Conservation (phyloP, 441 rosid genomes). For the Rhodomyrtus psidioides region DNA sequence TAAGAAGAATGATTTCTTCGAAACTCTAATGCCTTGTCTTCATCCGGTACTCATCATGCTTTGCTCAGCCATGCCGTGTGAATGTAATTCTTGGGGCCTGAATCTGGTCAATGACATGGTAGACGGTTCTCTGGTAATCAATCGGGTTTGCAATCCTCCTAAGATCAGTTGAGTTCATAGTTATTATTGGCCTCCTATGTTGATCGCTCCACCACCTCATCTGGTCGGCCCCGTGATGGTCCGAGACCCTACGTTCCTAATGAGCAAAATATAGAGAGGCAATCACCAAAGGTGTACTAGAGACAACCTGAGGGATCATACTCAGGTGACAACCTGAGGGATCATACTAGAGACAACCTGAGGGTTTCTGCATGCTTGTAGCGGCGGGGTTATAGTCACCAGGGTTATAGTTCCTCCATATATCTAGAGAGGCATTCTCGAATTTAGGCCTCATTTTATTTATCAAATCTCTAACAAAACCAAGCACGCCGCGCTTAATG, state of each 20-base stretch:
- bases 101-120: background rate
- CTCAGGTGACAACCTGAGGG: too few species aligned
- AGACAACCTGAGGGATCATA: too few species aligned
- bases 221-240: background rate
- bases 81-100: background rate
- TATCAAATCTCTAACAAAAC: background rate
- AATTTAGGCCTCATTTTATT: background rate
- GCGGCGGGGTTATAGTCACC: too few species aligned
- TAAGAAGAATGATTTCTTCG: background rate
- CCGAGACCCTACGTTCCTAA: background rate
- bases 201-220: background rate
- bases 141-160: background rate
- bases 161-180: background rate
- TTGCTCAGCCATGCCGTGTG: background rate
- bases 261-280: too few species aligned
- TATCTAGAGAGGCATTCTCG: background rate
- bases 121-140: background rate
- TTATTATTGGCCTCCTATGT: background rate
- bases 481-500: background rate
- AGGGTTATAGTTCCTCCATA: too few species aligned
- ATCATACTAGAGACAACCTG: too few species aligned
- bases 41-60: background rate
- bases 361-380: too few species aligned
- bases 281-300: too few species aligned
- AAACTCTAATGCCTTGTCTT: background rate